phyloP scores from a whole-genome alignment of 352 stramenopile genomes.

The Phytophthora crassamura region DNA sequence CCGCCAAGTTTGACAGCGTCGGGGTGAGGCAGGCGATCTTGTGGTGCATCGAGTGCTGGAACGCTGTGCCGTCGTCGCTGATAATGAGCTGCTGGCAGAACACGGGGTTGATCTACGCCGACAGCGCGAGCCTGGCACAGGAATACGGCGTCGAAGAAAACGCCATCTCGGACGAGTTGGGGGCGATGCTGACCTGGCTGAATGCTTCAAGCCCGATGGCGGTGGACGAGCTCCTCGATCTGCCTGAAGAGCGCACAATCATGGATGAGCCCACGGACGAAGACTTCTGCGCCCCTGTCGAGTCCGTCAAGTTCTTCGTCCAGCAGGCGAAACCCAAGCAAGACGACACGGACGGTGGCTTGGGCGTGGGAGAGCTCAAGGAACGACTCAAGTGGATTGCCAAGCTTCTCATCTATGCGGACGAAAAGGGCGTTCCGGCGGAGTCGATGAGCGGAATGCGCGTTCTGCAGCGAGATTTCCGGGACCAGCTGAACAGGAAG shows the following conservation, averaged over 20 bases:
- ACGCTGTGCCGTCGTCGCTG: constrained; percentile 24
- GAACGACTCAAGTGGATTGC: constrained; percentile 42
- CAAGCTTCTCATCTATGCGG: constrained; percentile 37
- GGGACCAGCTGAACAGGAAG: constrained; percentile 33
- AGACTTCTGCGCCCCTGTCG: constrained; percentile 33
- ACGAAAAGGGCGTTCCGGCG: constrained; percentile 24
- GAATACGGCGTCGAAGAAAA: constrained; percentile 17
- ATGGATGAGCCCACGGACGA: constrained; percentile 38
- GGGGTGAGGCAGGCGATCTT: constrained; percentile 28
- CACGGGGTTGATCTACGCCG: constrained; percentile 19
- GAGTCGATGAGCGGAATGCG: constrained; percentile 38
- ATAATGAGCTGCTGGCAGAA: constrained; percentile 27
- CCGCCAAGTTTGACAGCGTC: constrained; percentile 29
- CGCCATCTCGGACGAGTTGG: constrained; percentile 28
- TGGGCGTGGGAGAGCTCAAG: constrained; percentile 32
- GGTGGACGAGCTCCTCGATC: constrained; percentile 33
- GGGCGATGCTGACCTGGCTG: constrained; percentile 35
- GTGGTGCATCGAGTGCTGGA: constrained; percentile 37
- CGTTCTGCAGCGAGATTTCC: constrained; percentile 37
- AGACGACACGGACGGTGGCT: constrained; percentile 1
- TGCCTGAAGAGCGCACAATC: constrained; percentile 36
- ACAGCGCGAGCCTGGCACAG: background rate
- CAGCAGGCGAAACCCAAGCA: background rate
- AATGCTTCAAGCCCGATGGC: constrained; percentile 17
- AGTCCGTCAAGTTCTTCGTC: constrained; percentile 9